These are phyloP conservation scores for Exophiala viscosa DNA, from an alignment of 2,329 filamentous ascomycete species.

Conservation along the genomic window DNA sequence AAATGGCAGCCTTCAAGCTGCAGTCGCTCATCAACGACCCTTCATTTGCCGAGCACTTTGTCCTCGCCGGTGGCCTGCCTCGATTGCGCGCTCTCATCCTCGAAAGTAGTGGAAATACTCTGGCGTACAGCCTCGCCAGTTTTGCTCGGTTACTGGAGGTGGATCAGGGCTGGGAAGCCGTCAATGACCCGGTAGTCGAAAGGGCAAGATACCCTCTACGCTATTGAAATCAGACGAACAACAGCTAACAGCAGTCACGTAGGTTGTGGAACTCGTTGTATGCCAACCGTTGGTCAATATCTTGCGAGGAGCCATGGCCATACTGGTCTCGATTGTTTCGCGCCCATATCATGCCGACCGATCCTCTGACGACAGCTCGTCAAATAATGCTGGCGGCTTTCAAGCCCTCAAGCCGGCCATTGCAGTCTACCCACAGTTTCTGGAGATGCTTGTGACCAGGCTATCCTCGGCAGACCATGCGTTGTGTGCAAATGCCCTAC, in stretches of 20 bases:
- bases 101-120: slow-evolving; percentile 81
- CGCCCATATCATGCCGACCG: slow-evolving; percentile 64
- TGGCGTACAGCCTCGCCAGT: slow-evolving; percentile 91
- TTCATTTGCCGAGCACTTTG: slow-evolving; percentile 94
- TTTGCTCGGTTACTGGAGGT: slow-evolving; percentile 84
- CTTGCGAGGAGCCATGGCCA: slow-evolving; percentile 91
- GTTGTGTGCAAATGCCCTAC: slow-evolving; percentile 89
- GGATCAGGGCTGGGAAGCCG: slow-evolving; percentile 90
- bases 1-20: slow-evolving; percentile 98
- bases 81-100: slow-evolving; percentile 80
- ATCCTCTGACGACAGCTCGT: slow-evolving; percentile 57
- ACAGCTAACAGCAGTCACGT: slow-evolving; percentile 11
- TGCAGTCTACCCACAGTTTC: slow-evolving; percentile 85
- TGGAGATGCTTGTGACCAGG: slow-evolving; percentile 88
- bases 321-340: slow-evolving; percentile 87
- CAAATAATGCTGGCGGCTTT: slow-evolving; percentile 60
- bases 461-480: slow-evolving; percentile 92
- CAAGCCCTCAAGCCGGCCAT: slow-evolving; percentile 88
- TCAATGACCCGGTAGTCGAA: slow-evolving; percentile 53
- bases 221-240: background rate
- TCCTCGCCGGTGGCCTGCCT: slow-evolving; percentile 77
- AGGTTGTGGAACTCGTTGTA: slow-evolving; percentile 88
- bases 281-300: slow-evolving; percentile 96
- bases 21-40: slow-evolving; percentile 94
- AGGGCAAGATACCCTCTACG: slow-evolving; percentile 37